Evolutionary conservation across 179 eudicot species (phyloP), one percentile per base, ranked within the genome.

Genomic region (Patellifolia procumbens): DNA sequence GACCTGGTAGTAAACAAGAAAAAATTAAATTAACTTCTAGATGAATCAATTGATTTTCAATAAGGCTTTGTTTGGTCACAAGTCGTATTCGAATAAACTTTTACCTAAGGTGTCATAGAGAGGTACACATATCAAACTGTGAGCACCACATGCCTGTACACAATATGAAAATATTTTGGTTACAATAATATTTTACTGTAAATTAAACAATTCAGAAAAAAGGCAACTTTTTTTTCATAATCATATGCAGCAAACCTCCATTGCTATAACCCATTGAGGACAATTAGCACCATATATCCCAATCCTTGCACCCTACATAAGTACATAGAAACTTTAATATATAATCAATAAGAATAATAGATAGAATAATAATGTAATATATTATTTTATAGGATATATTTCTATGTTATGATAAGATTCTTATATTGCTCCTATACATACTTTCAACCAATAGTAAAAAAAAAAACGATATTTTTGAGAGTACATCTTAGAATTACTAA

Each of bases 241-340:
- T 4, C n/a, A 7, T 10, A 56, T 34, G 34, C 15, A n/a, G n/a
- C 1, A 66, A 68, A 92, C 99, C 97, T 95, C 95, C 97, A 95
- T 95, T 74, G 97, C 97, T 70, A 88, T 85, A 53, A 93, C 85
- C 99, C 99, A 95, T 63, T 93, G 89, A 79, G 99, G 99, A 74
- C 97, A 95, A 75, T 93, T 95, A 42, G 90, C 80, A 46, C 99
- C 99, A 80, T 95, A 95, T 49, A 95, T 90, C 59, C 99, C 99
- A 61, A 95, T 78, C 76, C 93, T 82, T 72, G 90, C 88, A 63
- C 97, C 97, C 99, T 93, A 55, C 32, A 15, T 39, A 67, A 65
- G 61, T 35, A 34, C 29, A 19, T 7, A 72, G 4, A 4, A 35
- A 3, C 68, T 1, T 13, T 5, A 60, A 29, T 13, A 60, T 0